Percentiles rank a stretch among this genome's conserved stretches.
phyloP scores from a whole-genome alignment of 202 grass and related monocot species.

The Saccharum hybrid region DNA sequence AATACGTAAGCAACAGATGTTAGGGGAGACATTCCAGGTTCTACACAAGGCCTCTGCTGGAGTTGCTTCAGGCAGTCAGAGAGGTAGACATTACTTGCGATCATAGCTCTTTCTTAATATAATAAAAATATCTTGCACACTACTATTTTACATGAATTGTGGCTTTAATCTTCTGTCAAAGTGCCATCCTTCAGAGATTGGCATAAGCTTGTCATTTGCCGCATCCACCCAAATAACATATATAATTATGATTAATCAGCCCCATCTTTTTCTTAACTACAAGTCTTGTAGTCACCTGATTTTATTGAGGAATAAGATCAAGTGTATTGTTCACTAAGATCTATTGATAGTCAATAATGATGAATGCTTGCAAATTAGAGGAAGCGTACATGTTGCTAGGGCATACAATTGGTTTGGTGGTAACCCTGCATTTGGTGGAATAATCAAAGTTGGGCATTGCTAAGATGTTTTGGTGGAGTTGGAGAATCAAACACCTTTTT shows the following conservation, averaged over 20 bases:
- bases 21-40: slow-evolving; percentile 58
- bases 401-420: neutral
- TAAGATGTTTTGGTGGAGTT: slow-evolving; percentile 12
- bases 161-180: neutral
- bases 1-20: slow-evolving; percentile 58
- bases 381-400: neutral
- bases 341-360: neutral
- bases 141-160: slow-evolving; percentile 1
- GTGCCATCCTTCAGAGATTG: slow-evolving; percentile 1
- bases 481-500: neutral
- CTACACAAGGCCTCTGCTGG: slow-evolving; percentile 35
- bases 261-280: neutral
- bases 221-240: neutral
- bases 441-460: neutral
- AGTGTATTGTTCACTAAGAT: slow-evolving; percentile 7
- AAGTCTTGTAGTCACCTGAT: neutral
- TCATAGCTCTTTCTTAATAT: slow-evolving; percentile 19
- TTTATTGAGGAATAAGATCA: neutral
- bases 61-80: slow-evolving; percentile 37
- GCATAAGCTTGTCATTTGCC: neutral
- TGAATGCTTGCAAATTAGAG: neutral
- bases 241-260: neutral
- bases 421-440: neutral
- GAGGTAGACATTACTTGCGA: slow-evolving; percentile 39
- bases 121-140: neutral